Percentiles rank a stretch among this genome's conserved stretches.
phyloP scores from a whole-genome alignment of 2,329 filamentous ascomycete species.

The Uncinocarpus reesii region DNA sequence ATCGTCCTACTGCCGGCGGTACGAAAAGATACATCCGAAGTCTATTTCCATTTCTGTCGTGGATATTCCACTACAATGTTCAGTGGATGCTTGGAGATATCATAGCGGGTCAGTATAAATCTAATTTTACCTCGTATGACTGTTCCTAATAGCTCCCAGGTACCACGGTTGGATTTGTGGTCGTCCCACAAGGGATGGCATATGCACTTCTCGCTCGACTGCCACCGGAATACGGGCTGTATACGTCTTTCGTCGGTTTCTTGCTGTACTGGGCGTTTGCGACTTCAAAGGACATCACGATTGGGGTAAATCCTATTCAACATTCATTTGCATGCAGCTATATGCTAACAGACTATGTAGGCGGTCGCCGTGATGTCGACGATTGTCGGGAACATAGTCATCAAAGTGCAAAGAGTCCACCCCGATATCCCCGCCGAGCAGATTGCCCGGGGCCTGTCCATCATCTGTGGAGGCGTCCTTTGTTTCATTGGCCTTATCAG shows the following conservation, averaged over 20 bases:
- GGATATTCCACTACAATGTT: conserved; percentile 44
- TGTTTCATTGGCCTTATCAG: conserved; percentile 52
- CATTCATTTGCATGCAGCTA: background rate
- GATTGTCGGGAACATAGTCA: conserved; percentile 52
- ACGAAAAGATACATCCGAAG: conserved; percentile 12
- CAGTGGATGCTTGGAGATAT: conserved; percentile 42
- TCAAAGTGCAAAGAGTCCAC: conserved; percentile 42
- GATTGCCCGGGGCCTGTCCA: conserved; percentile 51
- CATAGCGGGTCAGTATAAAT: conserved; percentile 28
- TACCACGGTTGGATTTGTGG: conserved; percentile 42
- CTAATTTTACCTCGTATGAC: background rate
- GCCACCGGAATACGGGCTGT: conserved; percentile 50
- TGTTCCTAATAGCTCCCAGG: conserved; percentile 4
- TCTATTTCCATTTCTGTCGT: conserved; percentile 42
- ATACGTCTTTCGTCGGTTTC: conserved; percentile 51
- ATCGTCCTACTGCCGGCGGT: conserved; percentile 11
- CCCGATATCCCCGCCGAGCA: conserved; percentile 44
- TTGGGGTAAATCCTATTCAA: background rate
- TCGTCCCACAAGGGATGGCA: conserved; percentile 53
- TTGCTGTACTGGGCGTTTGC: conserved; percentile 51
- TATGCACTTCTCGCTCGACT: conserved; percentile 55
- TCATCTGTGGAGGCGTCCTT: conserved; percentile 53
- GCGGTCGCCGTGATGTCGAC: conserved; percentile 54
- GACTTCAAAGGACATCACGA: conserved; percentile 47
- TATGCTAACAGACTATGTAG: conserved; percentile 22